Base-by-base conservation (phyloP, 2,329 filamentous ascomycete species). In the Sclerotinia minor region DNA sequence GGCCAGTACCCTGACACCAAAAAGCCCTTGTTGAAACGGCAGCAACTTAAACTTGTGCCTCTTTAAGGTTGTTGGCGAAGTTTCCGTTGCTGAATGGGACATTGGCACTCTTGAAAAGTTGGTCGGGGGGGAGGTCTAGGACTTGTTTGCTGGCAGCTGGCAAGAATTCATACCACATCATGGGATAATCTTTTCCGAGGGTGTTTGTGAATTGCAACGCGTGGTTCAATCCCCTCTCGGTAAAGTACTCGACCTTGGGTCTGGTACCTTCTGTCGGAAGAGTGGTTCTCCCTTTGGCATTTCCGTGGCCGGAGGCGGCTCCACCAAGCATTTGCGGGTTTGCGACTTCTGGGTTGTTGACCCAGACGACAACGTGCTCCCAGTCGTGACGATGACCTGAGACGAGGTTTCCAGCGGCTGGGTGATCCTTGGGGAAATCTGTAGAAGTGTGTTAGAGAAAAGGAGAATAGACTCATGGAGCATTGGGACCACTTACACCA, bases 361-460 rank as follows among this genome's bases (percentile, higher is more conserved):
- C 3, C 55, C 38, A 58, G 24, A 26, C 15, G 55, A 58, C 24
- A 5, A 29, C 2, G 24, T 44, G 1, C 55, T 58, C 55, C n/a
- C 35, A 58, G 35, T 58, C 55, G 55, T 44, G 15, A 11, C 55
- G 55, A 7, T 58, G 55, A 6, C 55, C 55, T 19, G 38, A 38
- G 7, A 44, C 2, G 3, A 58, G 38, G n/a, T 58, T 19, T 58
- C 55, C 55, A 6, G 55, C 15, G 4, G 7, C 4, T 21, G 55
- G 55, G 4, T 58, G 55, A 19, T 58, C 55, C 24, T 58, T 58
- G 38, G 55, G 38, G 15, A 44, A 44, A 21, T 44, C 55, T 58
- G n/a, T 17, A 19, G 5, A 29, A 19, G 4, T 29, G 17, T 26
- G 38, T 58, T 13, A 44, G 55, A 41, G 19, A 11, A 15, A 13